Conservation (phyloP, 129 eudicot species). For the Rutidosis leptorrhynchoides region DNA sequence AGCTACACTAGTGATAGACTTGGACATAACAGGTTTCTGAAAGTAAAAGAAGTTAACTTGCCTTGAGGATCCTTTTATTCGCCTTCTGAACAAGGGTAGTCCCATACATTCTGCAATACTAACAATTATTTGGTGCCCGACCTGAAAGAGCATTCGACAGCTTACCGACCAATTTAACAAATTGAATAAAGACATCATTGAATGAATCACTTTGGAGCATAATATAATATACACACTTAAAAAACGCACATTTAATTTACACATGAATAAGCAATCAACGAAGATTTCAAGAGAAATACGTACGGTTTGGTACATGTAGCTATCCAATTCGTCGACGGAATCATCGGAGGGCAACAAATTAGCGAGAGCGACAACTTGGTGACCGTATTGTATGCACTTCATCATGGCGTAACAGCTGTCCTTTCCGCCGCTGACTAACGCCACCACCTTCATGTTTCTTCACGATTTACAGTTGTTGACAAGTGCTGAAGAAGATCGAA, state of each 20-base stretch:
- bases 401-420: slow-evolving; percentile 98
- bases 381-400: slow-evolving; percentile 78
- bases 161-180: slow-evolving; percentile 9
- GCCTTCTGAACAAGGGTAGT: slow-evolving; percentile 78
- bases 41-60: slow-evolving; percentile 46
- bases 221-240: background rate
- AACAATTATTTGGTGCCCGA: slow-evolving; percentile 91
- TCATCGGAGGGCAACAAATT: slow-evolving; percentile 89
- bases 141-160: too few species aligned
- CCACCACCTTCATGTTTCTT: slow-evolving; percentile 83
- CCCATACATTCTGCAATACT: slow-evolving; percentile 95
- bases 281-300: slow-evolving; percentile 23
- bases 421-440: slow-evolving; percentile 93
- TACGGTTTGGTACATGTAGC: slow-evolving; percentile 99
- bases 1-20: too few species aligned
- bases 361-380: slow-evolving; percentile 91
- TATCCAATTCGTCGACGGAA: slow-evolving; percentile 80
- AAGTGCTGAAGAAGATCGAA: too few species aligned
- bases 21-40: too few species aligned
- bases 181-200: background rate
- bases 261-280: too few species aligned
- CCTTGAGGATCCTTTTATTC: slow-evolving; percentile 94
- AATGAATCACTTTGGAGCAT: slow-evolving; percentile 10
- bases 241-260: background rate
- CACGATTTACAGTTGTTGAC: too few species aligned